Conservation (phyloP, 1,139 yeast species). For the Meyerozyma guilliermondii region DNA sequence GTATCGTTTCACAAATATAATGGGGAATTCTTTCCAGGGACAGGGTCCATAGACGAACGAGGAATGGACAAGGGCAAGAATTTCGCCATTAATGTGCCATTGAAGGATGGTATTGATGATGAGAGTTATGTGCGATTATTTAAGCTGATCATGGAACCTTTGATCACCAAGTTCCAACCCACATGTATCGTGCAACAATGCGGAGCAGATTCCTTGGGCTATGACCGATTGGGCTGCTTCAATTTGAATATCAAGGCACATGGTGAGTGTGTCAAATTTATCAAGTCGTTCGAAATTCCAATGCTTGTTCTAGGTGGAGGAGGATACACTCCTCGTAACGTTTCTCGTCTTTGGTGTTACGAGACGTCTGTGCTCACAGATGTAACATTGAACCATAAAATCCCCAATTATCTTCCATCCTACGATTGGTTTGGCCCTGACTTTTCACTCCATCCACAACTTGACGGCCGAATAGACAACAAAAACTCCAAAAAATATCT, state of each 20-base stretch:
- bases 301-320: conserved; percentile 95
- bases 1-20: conserved; percentile 91
- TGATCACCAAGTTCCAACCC: conserved; percentile 78
- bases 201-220: conserved; percentile 94
- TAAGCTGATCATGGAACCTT: conserved; percentile 83
- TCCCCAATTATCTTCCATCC: conserved; percentile 79
- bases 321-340: conserved; percentile 95
- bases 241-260: conserved; percentile 88
- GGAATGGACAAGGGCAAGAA: conserved; percentile 88
- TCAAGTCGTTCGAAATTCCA: conserved; percentile 83
- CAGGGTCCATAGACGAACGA: conserved; percentile 81
- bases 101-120: conserved; percentile 94
- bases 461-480: conserved; percentile 86
- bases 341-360: conserved; percentile 89
- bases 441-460: conserved; percentile 79
- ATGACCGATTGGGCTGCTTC: conserved; percentile 91
- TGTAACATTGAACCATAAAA: conserved; percentile 64
- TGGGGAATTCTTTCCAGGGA: conserved; percentile 96
- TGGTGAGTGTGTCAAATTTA: conserved; percentile 88
- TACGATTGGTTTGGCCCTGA: conserved; percentile 92
- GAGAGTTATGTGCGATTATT: conserved; percentile 75
- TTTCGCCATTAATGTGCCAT: conserved; percentile 87
- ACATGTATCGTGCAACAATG: conserved; percentile 93
- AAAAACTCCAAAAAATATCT: conserved; percentile 80
- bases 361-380: conserved; percentile 88